These are phyloP conservation scores for Zoysia matrella DNA, from an alignment of 202 grass and related monocot genomes.

Conservation along the genomic window DNA sequence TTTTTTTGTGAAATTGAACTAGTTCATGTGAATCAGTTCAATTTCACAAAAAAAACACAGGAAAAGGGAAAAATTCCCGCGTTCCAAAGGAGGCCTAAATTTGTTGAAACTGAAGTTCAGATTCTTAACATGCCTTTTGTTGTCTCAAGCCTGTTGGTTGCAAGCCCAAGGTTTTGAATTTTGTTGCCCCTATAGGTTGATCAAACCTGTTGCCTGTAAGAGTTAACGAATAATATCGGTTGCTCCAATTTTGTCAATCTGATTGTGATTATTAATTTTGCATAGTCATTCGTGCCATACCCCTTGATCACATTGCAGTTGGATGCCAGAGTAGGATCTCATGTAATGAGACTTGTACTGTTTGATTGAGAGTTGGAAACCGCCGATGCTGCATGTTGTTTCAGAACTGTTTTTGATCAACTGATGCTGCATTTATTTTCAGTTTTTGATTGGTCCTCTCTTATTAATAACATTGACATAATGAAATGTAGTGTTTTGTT, in stretches of 20 bases:
- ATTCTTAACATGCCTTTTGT: neutral
- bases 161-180: too few species aligned
- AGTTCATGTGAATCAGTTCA: too few species aligned
- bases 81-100: constrained; percentile 14
- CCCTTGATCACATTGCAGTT: neutral
- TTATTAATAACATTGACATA: too few species aligned
- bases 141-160: neutral
- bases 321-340: too few species aligned
- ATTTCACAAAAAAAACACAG: too few species aligned
- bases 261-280: neutral
- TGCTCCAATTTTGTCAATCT: neutral
- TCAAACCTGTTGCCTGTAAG: too few species aligned
- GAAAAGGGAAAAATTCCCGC: too few species aligned
- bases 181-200: too few species aligned
- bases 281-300: neutral
- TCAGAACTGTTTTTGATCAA: neutral
- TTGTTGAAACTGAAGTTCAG: constrained; percentile 10
- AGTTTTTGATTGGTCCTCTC: neutral
- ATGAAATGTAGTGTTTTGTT: neutral
- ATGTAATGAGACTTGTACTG: neutral
- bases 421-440: neutral
- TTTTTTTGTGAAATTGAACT: too few species aligned
- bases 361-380: neutral
- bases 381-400: too few species aligned
- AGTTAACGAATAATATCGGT: neutral